phyloP scores from a whole-genome alignment of 768 basidiomycete genomes.

The Auriscalpium microsporum region DNA sequence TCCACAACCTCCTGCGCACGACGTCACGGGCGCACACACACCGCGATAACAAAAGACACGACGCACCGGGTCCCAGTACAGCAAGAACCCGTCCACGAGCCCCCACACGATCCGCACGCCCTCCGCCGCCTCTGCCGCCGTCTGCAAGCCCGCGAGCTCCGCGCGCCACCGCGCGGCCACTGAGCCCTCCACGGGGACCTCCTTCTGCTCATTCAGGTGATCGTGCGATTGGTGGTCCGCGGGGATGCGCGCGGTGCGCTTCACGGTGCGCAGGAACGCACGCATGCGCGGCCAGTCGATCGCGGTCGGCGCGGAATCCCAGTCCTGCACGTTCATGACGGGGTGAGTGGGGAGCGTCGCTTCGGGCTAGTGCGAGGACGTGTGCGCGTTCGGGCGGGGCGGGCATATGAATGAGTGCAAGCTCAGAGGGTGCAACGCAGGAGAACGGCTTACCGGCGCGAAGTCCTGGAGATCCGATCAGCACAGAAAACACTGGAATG shows the following conservation, averaged over 20 bases:
- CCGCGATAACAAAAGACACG: neutral
- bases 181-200: constrained; percentile 47
- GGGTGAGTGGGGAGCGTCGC: constrained; percentile 73
- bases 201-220: constrained; percentile 79
- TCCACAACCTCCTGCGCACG: constrained; percentile 54
- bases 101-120: constrained; percentile 62
- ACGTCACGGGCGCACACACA: neutral
- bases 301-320: constrained; percentile 85
- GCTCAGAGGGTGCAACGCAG: neutral
- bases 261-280: constrained; percentile 52
- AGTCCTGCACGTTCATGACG: constrained; percentile 76
- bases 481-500: neutral
- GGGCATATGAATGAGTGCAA: constrained; percentile 2
- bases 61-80: constrained; percentile 81
- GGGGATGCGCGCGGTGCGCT: constrained; percentile 60
- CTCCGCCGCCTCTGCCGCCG: constrained; percentile 28
- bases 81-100: constrained; percentile 86
- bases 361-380: constrained; percentile 42
- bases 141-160: constrained; percentile 43
- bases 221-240: constrained; percentile 76
- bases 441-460: constrained; percentile 57
- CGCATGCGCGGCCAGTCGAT: constrained; percentile 78
- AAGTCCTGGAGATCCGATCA: constrained; percentile 54
- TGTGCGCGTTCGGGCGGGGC: constrained; percentile 2
- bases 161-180: constrained; percentile 40